phyloP scores from a whole-genome alignment of 768 basidiomycete genomes.

The Lentinula sp. region DNA sequence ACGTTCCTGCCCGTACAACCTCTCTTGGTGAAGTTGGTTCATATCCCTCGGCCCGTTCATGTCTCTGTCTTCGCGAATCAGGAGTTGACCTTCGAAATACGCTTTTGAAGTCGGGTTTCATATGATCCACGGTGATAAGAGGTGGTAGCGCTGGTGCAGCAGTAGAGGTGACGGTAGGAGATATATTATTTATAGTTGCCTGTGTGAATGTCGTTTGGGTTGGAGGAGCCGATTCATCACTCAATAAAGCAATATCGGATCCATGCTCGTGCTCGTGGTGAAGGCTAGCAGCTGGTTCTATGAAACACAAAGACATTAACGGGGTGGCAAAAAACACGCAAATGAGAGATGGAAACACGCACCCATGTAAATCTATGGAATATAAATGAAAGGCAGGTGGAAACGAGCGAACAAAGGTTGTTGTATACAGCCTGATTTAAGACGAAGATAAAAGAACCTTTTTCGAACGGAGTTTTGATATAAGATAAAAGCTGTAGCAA shows the following conservation, averaged over 20 bases:
- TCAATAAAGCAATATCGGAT: background rate
- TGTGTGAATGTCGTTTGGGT: background rate
- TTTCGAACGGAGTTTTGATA: background rate
- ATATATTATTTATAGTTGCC: background rate
- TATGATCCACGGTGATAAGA: background rate
- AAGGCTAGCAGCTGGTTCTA: background rate
- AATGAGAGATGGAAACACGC: background rate
- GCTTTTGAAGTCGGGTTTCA: background rate
- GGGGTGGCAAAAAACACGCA: background rate
- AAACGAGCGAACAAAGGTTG: background rate
- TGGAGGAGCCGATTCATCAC: background rate
- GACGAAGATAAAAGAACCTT: background rate
- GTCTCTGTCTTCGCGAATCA: background rate
- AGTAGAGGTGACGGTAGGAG: background rate
- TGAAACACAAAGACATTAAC: background rate
- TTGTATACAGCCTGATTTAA: background rate
- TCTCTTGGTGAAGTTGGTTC: background rate
- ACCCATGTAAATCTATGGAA: background rate
- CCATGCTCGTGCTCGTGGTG: background rate
- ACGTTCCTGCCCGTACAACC: constrained; percentile 12
- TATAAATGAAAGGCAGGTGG: background rate
- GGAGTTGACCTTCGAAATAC: background rate
- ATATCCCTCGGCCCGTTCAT: background rate
- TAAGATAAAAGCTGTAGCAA: background rate
- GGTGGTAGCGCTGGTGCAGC: background rate